Base-by-base conservation (phyloP, 2,329 filamentous ascomycete species). In the Colletotrichum phormii region DNA sequence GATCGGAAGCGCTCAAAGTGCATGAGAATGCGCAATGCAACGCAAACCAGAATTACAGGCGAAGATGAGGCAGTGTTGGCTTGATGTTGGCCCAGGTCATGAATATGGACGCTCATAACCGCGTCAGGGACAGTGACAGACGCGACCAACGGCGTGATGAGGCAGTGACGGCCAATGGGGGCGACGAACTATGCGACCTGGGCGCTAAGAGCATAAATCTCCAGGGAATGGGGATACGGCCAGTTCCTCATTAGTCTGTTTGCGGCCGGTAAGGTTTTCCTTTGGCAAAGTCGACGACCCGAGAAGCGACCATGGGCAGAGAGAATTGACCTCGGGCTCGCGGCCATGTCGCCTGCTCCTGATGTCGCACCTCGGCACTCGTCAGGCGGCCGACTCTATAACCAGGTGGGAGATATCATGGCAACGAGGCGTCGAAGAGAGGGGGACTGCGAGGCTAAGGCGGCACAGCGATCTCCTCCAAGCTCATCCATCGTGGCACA, bases 1-100 rank as follows among this genome's bases (percentile, higher is more conserved):
- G 74, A 77, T 72, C 77, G 80, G 79, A 79, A 79, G 77, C 78
- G 78, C 78, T 71, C 76, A 75, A 67, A 76, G 68, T 79, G 77
- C 78, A 79, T 79, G 70, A 77, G 60, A 61, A 26, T 61, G 53
- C 31, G 57, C 67, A 72, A 71, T 73, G 67, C 58, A 54, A 67
- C 67, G 42, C 31, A 13, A 72, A 37, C 29, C 57, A 63, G 13
- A 35, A 42, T 22, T 24, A 5, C 22, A 67, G 42, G 58, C 53
- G 62, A 58, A 57, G 55, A 53, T 26, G 24, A 49, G 61, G 57
- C 67, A 22, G 24, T 61, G 67, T 59, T 59, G 69, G 62, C 37
- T 63, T 29, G 55, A 63, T 13, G 51, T 33, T 51, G 31, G 11
- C 42, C 37, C 9, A 58, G 37, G 42, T 59, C 26, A 58, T 62